Evolutionary conservation across 352 stramenopile genomes (phyloP).

Genomic region (Phytophthora tentaculata): DNA sequence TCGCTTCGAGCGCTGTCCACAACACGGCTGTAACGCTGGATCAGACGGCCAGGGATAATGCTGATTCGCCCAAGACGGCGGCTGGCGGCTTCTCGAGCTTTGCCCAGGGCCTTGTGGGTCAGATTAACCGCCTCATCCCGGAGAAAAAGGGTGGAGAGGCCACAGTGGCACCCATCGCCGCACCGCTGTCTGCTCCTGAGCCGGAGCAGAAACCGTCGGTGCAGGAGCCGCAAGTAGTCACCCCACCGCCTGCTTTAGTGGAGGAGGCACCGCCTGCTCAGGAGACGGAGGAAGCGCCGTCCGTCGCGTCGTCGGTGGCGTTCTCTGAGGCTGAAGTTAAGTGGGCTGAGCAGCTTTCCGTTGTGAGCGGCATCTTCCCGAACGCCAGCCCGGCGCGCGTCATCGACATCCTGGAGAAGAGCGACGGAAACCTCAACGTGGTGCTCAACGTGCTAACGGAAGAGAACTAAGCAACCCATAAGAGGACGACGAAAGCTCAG

Average conservation of each 20-base stretch:
- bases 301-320: conserved; percentile 37
- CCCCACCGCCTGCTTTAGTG: conserved; percentile 7
- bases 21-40: conserved; percentile 12
- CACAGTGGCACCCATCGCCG: conserved; percentile 11
- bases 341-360: conserved; percentile 70
- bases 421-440: conserved; percentile 71
- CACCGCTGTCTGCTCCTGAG: conserved; percentile 13
- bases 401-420: conserved; percentile 69
- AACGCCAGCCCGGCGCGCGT: conserved; percentile 50
- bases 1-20: conserved; percentile 13
- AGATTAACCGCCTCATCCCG: conserved; percentile 69
- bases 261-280: conserved; percentile 25
- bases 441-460: conserved; percentile 84
- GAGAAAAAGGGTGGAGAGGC: conserved; percentile 54
- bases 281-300: conserved; percentile 32
- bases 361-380: conserved; percentile 73
- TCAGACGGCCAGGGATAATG: conserved; percentile 32
- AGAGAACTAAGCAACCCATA: conserved; percentile 35
- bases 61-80: conserved; percentile 49
- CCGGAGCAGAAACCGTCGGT: conserved; percentile 21
- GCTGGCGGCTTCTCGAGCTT: conserved; percentile 69
- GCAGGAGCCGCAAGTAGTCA: conserved; percentile 1
- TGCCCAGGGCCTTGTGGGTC: conserved; percentile 63
- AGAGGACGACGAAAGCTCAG: conserved; percentile 4
- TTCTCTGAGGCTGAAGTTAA: conserved; percentile 74